These are phyloP conservation scores for Leucocoprinus sp. DNA, from an alignment of 768 basidiomycete genomes.

Conservation along the genomic window DNA sequence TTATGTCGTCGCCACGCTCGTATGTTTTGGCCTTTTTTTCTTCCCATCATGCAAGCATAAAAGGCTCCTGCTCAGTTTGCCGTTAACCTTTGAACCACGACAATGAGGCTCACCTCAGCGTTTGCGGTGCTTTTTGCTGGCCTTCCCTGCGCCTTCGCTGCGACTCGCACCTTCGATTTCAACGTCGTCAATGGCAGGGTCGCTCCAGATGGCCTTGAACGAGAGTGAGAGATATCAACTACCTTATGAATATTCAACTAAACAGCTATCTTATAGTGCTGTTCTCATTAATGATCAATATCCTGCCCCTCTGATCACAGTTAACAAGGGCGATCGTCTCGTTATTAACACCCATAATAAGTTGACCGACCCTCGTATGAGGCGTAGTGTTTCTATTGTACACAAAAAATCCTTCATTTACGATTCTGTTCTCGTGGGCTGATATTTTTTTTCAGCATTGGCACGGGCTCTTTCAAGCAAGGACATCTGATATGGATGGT, in stretches of 20 bases:
- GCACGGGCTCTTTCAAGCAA: slow-evolving; percentile 28
- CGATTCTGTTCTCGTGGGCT: not conserved
- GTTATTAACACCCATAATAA: slow-evolving; percentile 25
- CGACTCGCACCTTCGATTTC: slow-evolving; percentile 2
- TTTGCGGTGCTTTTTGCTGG: not conserved
- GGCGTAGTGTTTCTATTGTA: slow-evolving; percentile 24
- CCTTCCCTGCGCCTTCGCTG: slow-evolving; percentile 1
- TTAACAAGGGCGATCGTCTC: slow-evolving; percentile 28
- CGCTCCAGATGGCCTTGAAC: slow-evolving; percentile 34
- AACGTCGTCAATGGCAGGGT: slow-evolving; percentile 31
- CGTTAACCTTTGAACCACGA: not conserved
- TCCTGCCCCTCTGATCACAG: slow-evolving; percentile 32
- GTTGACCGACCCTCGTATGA: slow-evolving; percentile 26
- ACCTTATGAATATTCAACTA: not conserved
- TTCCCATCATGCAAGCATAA: not conserved
- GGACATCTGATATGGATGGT: slow-evolving; percentile 39
- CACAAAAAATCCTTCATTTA: not conserved
- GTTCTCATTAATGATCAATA: slow-evolving; percentile 33
- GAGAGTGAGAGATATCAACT: slow-evolving; percentile 9
- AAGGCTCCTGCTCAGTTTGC: not conserved
- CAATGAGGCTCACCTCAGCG: slow-evolving; percentile 4
- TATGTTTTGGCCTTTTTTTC: not conserved
- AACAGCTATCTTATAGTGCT: slow-evolving; percentile 11
- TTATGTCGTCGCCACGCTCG: not conserved
- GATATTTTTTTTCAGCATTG: not conserved